Conservation (phyloP, 345 rosid species). For the Excoecaria cochinchinensis region DNA sequence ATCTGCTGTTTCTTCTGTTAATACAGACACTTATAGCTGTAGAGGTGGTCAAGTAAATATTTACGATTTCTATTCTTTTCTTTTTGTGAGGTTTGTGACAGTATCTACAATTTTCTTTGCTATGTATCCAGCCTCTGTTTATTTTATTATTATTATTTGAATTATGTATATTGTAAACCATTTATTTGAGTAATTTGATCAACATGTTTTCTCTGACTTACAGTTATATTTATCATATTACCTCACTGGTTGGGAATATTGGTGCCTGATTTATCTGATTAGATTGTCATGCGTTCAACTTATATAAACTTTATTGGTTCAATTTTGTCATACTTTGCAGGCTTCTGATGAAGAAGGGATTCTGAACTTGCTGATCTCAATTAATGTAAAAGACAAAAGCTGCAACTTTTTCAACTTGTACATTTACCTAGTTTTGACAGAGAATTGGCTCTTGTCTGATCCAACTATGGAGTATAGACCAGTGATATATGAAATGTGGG, state of each 20-base stretch:
- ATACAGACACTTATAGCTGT: not conserved
- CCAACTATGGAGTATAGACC: slow-evolving; percentile 46
- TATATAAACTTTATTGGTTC: not conserved
- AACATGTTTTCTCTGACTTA: not conserved
- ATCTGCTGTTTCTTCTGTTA: not conserved
- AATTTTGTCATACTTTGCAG: slow-evolving; percentile 39
- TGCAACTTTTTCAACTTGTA: slow-evolving; percentile 66
- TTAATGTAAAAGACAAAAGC: slow-evolving; percentile 55
- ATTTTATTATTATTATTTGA: not conserved
- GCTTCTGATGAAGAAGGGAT: slow-evolving; percentile 57
- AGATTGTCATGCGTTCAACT: not conserved
- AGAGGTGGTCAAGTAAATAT: not conserved
- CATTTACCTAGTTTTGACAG: slow-evolving; percentile 55
- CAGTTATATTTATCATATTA: not conserved
- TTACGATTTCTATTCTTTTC: not conserved
- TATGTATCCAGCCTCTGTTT: not conserved
- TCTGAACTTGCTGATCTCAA: slow-evolving; percentile 49
- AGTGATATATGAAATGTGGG: slow-evolving; percentile 65
- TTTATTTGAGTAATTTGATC: not conserved
- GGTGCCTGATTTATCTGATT: not conserved
- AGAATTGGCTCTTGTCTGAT: slow-evolving; percentile 70
- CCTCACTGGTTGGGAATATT: not conserved
- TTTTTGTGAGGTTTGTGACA: not conserved
- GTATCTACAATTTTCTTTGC: not conserved
- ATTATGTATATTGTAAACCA: not conserved